These are phyloP conservation scores for Pyrus hybrid DNA, from an alignment of 331 rosid species.

Conservation along the genomic window DNA sequence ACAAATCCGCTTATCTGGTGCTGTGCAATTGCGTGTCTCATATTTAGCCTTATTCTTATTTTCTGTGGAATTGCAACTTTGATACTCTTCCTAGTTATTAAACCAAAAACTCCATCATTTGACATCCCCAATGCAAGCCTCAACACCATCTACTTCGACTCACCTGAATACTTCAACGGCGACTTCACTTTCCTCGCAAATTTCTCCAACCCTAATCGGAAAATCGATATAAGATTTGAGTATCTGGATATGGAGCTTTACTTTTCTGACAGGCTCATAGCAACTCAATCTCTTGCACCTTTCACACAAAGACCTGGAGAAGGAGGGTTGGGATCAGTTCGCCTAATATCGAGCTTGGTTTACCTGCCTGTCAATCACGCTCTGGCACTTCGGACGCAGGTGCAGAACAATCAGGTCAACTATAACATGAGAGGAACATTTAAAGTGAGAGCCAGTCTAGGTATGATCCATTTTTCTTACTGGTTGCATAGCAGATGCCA, in stretches of 20 bases:
- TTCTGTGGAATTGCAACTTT: constrained; percentile 74
- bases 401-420: constrained; percentile 43
- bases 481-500: constrained; percentile 68
- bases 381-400: constrained; percentile 57
- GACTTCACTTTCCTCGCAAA: constrained; percentile 66
- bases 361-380: constrained; percentile 72
- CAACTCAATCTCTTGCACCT: constrained; percentile 46
- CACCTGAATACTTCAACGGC: constrained; percentile 71
- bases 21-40: constrained; percentile 54
- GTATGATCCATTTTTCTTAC: constrained; percentile 52
- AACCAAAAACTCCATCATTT: constrained; percentile 57
- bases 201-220: constrained; percentile 79
- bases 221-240: constrained; percentile 51
- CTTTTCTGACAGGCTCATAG: constrained; percentile 63
- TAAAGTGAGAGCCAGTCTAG: constrained; percentile 55
- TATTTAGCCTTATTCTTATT: constrained; percentile 74
- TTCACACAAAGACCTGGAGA: constrained; percentile 55
- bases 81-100: constrained; percentile 52
- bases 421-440: constrained; percentile 64
- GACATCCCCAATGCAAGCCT: constrained; percentile 78
- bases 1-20: constrained; percentile 83
- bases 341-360: constrained; percentile 66
- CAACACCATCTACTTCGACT: constrained; percentile 64
- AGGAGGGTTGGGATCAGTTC: constrained; percentile 53
- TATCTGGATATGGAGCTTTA: constrained; percentile 50